These are phyloP conservation scores for Saxispiralis lemnorum DNA, from an alignment of 495 filamentous ascomycete species.

Conservation along the genomic window DNA sequence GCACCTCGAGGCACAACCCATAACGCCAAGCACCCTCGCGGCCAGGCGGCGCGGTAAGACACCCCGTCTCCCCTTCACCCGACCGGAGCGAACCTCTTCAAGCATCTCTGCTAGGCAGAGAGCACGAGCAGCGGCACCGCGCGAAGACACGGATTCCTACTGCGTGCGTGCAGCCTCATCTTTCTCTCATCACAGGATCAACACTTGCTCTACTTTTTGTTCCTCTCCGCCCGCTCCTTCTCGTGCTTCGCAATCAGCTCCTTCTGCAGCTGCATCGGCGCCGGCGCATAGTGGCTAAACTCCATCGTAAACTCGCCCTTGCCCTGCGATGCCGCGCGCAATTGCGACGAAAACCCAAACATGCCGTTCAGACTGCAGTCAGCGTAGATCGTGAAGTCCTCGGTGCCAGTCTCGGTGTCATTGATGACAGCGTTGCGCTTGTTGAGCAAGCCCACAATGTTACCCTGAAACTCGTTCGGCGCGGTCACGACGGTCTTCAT, in stretches of 20 bases:
- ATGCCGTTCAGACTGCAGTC: constrained; percentile 88
- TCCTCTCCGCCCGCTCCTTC: constrained; percentile 63
- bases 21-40: too few species aligned
- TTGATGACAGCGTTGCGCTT: constrained; percentile 90
- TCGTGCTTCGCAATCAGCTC: constrained; percentile 77
- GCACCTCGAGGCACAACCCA: too few species aligned
- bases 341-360: constrained; percentile 86
- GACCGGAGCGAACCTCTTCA: too few species aligned
- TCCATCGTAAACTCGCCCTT: constrained; percentile 99
- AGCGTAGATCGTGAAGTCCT: constrained; percentile 88
- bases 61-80: too few species aligned
- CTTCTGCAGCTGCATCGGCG: constrained; percentile 80
- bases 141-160: too few species aligned
- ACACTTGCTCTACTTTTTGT: constrained; percentile 37
- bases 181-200: too few species aligned
- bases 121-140: too few species aligned
- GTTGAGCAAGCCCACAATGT: constrained; percentile 83
- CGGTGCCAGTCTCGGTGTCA: constrained; percentile 84
- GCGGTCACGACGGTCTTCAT: constrained; percentile 98
- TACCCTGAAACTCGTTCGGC: constrained; percentile 94
- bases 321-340: constrained; percentile 88
- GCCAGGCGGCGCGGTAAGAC: too few species aligned
- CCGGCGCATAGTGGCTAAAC: constrained; percentile 83
- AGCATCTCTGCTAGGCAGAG: too few species aligned
- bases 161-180: too few species aligned